These are phyloP conservation scores for Pichia eremophila DNA, from an alignment of 805 yeast species.

Conservation along the genomic window DNA sequence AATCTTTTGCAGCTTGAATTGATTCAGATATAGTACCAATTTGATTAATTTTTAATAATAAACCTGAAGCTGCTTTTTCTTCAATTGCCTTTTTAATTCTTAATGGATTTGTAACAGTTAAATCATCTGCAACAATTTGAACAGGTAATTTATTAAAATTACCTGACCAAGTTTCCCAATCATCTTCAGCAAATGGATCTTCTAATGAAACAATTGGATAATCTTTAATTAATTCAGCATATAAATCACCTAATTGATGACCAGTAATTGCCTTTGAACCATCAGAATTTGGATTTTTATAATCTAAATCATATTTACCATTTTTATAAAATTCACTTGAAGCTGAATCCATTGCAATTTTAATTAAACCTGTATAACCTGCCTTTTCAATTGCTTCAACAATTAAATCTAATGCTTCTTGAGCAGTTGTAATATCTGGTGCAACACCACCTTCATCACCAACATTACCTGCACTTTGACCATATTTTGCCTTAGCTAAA, in stretches of 20 bases:
- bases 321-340: slow-evolving; percentile 97
- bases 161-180: slow-evolving; percentile 97
- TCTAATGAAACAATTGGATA: slow-evolving; percentile 98
- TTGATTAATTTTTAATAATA: slow-evolving; percentile 96
- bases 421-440: slow-evolving; percentile 90
- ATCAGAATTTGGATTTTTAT: slow-evolving; percentile 95
- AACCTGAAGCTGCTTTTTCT: slow-evolving; percentile 90
- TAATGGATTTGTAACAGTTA: slow-evolving; percentile 95
- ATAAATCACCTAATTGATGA: slow-evolving; percentile 75
- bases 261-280: slow-evolving; percentile 85
- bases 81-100: slow-evolving; percentile 95
- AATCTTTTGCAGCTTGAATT: slow-evolving; percentile 91
- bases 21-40: slow-evolving; percentile 96
- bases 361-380: slow-evolving; percentile 89
- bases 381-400: slow-evolving; percentile 82
- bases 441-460: slow-evolving; percentile 99
- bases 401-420: slow-evolving; percentile 95
- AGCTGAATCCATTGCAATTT: slow-evolving; percentile 93
- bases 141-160: slow-evolving; percentile 67
- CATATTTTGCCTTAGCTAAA: slow-evolving; percentile 89
- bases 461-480: slow-evolving; percentile 97
- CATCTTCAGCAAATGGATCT: slow-evolving; percentile 99
- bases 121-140: slow-evolving; percentile 96
- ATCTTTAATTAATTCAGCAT: slow-evolving; percentile 68
- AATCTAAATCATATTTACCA: slow-evolving; percentile 95